These are phyloP conservation scores for Candida mattraensis DNA, from an alignment of 805 yeast species.

Conservation along the genomic window DNA sequence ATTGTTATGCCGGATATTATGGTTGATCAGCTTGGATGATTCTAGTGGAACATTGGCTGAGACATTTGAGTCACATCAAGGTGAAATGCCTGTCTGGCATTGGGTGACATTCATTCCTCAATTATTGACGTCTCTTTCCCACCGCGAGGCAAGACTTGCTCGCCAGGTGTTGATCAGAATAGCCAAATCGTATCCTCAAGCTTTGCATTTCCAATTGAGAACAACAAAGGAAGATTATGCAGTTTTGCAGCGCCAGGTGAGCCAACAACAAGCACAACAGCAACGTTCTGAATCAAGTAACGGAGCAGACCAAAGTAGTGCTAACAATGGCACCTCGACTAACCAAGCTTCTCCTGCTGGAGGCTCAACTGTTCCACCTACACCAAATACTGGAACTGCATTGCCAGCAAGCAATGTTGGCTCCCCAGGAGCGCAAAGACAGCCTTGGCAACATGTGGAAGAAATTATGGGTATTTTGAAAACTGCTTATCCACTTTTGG, in stretches of 20 bases:
- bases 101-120: conserved; percentile 98
- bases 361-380: conserved; percentile 5
- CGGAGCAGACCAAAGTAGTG: conserved; percentile 1
- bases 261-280: conserved; percentile 39
- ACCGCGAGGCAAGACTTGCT: conserved; percentile 86
- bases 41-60: conserved; percentile 73
- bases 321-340: conserved; percentile 2
- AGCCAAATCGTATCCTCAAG: conserved; percentile 97
- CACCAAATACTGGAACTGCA: conserved; percentile 1
- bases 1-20: conserved; percentile 81
- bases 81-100: conserved; percentile 98
- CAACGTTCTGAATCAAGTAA: conserved; percentile 20
- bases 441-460: conserved; percentile 90
- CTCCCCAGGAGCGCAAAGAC: conserved; percentile 32
- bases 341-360: conserved; percentile 4
- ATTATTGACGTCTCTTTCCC: conserved; percentile 82
- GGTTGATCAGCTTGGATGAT: conserved; percentile 93
- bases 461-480: conserved; percentile 94
- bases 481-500: conserved; percentile 93
- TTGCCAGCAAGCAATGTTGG: no score
- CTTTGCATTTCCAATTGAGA: conserved; percentile 91
- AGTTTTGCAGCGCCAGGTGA: conserved; percentile 72
- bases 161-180: conserved; percentile 85
- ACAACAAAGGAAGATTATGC: conserved; percentile 94
- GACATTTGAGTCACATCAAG: conserved; percentile 89